Base-by-base conservation (phyloP, 2,329 filamentous ascomycete species). In the Cercospora sp. region DNA sequence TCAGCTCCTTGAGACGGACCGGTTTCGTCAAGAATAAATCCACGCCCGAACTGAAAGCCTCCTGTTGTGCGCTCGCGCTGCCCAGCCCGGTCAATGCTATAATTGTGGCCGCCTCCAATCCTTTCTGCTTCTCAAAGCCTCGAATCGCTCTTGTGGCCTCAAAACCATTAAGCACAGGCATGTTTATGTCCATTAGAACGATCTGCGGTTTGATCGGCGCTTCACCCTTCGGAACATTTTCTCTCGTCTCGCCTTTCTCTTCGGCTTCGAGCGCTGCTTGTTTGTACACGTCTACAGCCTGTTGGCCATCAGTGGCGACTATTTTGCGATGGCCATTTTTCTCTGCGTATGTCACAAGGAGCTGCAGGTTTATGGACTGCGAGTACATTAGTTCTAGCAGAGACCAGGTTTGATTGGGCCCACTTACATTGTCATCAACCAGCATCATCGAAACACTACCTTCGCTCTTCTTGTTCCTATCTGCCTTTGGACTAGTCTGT, bases 281-380 rank as follows among this genome's bases (percentile, higher is more conserved):
- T 45, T 81, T 78, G 66, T 82, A 84, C 31, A 75, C 75, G 6
- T 83, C 76, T 0, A 86, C 80, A 2, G 85, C 85, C 72, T 85
- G 80, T 1, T 82, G 77, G 6, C 85, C 85, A 69, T 86, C 80
- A 23, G 75, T 75, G 1, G 84, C 84, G 13, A 80, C 80, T n/a
- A 80, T 77, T 3, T 77, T 76, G n/a, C 76, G 79, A 3, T 81
- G 80, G 2, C 80, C 78, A 4, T 80, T 73, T 53, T 76, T 78
- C 8, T 71, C 64, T n/a, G 74, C 73, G 66, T 76, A 77, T 58
- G 73, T 75, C 5, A 73, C 67, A 2, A 78, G 74, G 4, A 78
- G 73, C 31, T 74, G 72, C 10, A 79, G 73, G 36, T 78, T 79
- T 68, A 78, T 75, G 12, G 73, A 69, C 72, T 75, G 53, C 5